phyloP scores from a whole-genome alignment of 108 stramenopile species.

The Stephanodiscus triporus region DNA sequence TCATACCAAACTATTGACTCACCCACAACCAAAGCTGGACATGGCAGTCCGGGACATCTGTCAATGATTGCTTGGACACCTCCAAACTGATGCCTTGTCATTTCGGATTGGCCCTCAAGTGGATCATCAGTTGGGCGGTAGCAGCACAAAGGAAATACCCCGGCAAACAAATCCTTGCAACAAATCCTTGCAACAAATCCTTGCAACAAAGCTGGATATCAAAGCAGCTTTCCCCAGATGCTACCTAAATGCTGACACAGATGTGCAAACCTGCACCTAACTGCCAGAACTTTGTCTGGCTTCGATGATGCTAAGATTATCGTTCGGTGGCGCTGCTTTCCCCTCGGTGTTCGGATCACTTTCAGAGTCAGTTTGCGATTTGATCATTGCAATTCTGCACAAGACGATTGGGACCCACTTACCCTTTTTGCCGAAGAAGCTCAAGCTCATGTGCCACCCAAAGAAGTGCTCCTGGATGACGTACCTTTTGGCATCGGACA shows the following conservation, averaged over 20 bases:
- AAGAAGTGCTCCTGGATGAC: background rate
- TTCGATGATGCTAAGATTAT: conserved; percentile 5
- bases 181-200: no score
- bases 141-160: background rate
- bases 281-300: conserved; percentile 9
- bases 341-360: conserved; percentile 22
- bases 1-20: conserved; percentile 8
- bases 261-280: conserved; percentile 23
- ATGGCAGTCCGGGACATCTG: conserved; percentile 10
- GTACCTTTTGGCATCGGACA: conserved; percentile 16
- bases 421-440: background rate
- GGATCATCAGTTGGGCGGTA: conserved; percentile 13
- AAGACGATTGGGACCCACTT: conserved; percentile 26
- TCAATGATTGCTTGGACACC: conserved; percentile 3
- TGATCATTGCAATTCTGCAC: conserved; percentile 16
- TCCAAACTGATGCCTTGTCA: conserved; percentile 8
- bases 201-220: conserved; percentile 8
- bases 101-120: background rate
- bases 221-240: conserved; percentile 18
- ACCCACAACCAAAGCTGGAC: conserved; percentile 28
- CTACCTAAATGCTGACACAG: conserved; percentile 16
- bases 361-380: conserved; percentile 29
- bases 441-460: background rate
- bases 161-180: background rate
- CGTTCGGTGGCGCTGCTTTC: conserved; percentile 29